Percentiles rank a stretch among this genome's conserved stretches.
phyloP scores from a whole-genome alignment of 2,329 filamentous ascomycete species.

The Nannizzia gypsea region DNA sequence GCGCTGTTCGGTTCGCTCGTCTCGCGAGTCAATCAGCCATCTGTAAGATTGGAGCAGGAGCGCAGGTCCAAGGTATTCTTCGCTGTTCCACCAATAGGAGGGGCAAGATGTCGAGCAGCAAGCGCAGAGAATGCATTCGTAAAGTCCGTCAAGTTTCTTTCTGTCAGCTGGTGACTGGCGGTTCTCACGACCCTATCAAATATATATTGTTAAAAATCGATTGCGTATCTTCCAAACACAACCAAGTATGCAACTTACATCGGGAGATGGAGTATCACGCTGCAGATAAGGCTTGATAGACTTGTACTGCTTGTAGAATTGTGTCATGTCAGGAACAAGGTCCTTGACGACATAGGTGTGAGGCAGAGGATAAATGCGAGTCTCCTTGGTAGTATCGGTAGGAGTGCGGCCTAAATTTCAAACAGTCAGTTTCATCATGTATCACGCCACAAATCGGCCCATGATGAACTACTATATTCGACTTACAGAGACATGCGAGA shows the following conservation, averaged over 20 bases:
- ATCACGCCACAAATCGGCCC: not conserved
- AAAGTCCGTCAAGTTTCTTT: constrained; percentile 92
- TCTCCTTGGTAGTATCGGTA: constrained; percentile 63
- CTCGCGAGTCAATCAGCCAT: constrained; percentile 90
- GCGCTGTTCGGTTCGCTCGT: constrained; percentile 77
- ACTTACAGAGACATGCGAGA: constrained; percentile 82
- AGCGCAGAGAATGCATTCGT: constrained; percentile 98
- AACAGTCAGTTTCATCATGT: not conserved
- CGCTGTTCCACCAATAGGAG: constrained; percentile 99
- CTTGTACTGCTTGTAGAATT: constrained; percentile 99
- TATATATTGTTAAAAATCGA: not conserved
- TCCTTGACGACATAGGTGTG: constrained; percentile 99
- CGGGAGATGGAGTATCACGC: constrained; percentile 67
- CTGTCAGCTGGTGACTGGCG: constrained; percentile 85
- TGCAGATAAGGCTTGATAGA: constrained; percentile 98
- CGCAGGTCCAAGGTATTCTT: constrained; percentile 95
- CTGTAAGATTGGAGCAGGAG: constrained; percentile 96
- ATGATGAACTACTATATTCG: not conserved
- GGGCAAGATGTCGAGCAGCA: constrained; percentile 99
- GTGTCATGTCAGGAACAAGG: constrained; percentile 90
- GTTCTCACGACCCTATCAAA: constrained; percentile 69
- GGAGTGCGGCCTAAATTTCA: constrained; percentile 69
- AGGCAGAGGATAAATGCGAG: constrained; percentile 93
- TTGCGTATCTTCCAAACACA: too few species aligned
- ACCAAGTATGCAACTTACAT: constrained; percentile 48